Evolutionary conservation across 768 basidiomycete species (phyloP), one percentile per base, ranked within the genome.

Genomic region (Exidia glandulosa): DNA sequence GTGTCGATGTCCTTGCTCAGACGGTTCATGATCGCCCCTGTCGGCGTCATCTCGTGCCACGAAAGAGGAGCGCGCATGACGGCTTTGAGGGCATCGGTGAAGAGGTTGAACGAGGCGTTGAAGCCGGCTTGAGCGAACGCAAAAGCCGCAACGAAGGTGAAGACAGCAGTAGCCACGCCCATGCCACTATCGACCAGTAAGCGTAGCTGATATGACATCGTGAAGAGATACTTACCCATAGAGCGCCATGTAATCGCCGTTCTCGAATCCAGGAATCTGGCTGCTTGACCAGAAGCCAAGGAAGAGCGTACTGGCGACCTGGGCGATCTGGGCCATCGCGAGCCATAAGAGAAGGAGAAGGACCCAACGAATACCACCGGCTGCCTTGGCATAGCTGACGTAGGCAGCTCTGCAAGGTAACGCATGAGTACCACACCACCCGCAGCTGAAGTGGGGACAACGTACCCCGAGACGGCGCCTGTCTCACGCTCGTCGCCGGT

Each of bases 11-110:
- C 84, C 63, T 83, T 84, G 2, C 82, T 82, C 19, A 85, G 67
- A 3, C 81, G 74, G 2, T 82, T 82, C 36, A 81, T 69, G 45
- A 85, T 80, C 37, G 83, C 72, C 1, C 84, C 83, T 66, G 84
- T 77, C 1, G 84, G 84, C 0, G 86, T 87, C 0, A 85, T 84
- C 66, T 90, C 87, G 66, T 86, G 88, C 72, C 87, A 88, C 3
- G 82, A 79, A 0, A 77, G 68, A 0, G 85, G 83, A 6, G 85
- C 85, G 3, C 77, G 71, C 58, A 90, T 66, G 4, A 90, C 83
- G 14, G 76, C 74, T 3, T 63, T 67, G 10, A 88, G 71, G 0
- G 85, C 85, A 3, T 73, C 68, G 63, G 74, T 79, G 72, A 86
- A 87, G 87, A 68, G 10, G 69, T 72, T 59, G 25, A 23, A 68